A percentile compares a stretch with the other conserved stretches of the same genome.
Evolutionary conservation across 73 alveolate genomes (phyloP).

Genomic region (Blepharisma japonicum): DNA sequence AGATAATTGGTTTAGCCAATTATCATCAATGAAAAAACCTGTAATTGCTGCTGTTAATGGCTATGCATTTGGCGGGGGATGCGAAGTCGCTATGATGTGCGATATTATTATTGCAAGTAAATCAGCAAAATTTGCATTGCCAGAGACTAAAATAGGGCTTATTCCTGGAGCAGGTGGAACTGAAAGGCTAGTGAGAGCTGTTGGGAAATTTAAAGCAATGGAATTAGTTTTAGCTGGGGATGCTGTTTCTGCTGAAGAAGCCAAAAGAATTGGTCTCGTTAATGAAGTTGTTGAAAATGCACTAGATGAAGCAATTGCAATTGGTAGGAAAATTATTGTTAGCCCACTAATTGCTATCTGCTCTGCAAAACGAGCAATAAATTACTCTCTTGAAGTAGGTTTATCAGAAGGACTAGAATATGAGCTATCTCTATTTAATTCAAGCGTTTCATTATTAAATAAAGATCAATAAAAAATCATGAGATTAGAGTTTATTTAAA

Average conservation of each 20-base stretch:
- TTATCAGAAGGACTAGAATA: slow-evolving; percentile 42
- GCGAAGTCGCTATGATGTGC: slow-evolving; percentile 88
- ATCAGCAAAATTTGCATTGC: slow-evolving; percentile 82
- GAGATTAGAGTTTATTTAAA: too few species aligned
- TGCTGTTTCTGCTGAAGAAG: slow-evolving; percentile 73
- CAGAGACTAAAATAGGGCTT: slow-evolving; percentile 82
- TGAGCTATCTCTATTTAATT: slow-evolving; percentile 48
- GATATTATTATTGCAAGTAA: slow-evolving; percentile 83
- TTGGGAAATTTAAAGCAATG: slow-evolving; percentile 85
- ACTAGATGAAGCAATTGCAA: slow-evolving; percentile 47
- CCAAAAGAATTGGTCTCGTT: slow-evolving; percentile 63
- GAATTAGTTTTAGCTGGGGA: slow-evolving; percentile 77
- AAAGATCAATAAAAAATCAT: slow-evolving; percentile 10
- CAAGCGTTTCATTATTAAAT: slow-evolving; percentile 37
- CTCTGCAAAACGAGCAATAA: slow-evolving; percentile 65
- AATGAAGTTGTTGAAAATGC: slow-evolving; percentile 44
- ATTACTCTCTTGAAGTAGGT: slow-evolving; percentile 36
- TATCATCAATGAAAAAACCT: slow-evolving; percentile 75
- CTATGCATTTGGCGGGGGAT: slow-evolving; percentile 91
- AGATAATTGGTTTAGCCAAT: slow-evolving; percentile 59
- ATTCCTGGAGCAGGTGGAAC: slow-evolving; percentile 94
- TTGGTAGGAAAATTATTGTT: slow-evolving; percentile 62
- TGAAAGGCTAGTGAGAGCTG: slow-evolving; percentile 71
- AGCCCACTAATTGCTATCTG: slow-evolving; percentile 56
- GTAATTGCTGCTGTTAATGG: slow-evolving; percentile 92